Evolutionary conservation across 2,329 filamentous ascomycete genomes (phyloP).

Genomic region (Exophiala lecanii-corni): DNA sequence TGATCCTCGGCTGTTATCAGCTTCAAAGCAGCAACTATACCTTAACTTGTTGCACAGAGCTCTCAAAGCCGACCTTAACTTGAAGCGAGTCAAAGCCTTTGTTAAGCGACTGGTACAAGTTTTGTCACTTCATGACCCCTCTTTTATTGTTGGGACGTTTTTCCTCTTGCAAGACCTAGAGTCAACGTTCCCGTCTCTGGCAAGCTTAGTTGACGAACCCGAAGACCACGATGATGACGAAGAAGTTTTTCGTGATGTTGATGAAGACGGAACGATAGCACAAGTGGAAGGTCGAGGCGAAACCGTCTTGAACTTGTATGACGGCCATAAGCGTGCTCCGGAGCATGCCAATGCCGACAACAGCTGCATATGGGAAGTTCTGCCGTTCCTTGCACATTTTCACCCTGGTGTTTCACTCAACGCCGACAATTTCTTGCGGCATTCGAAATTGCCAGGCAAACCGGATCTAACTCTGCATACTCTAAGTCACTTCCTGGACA

Average conservation of each 20-base stretch:
- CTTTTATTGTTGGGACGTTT: conserved; percentile 88
- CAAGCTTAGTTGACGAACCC: conserved; percentile 71
- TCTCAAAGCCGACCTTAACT: conserved; percentile 83
- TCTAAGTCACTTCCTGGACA: conserved; percentile 91
- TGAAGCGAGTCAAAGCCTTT: conserved; percentile 90
- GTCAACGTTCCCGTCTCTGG: conserved; percentile 72
- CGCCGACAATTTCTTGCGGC: conserved; percentile 65
- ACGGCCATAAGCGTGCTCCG: conserved; percentile 86
- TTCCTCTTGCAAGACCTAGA: conserved; percentile 82
- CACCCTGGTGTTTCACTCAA: conserved; percentile 90
- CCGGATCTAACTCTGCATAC: conserved; percentile 87
- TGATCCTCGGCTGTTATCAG: conserved; percentile 79
- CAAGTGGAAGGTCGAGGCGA: conserved; percentile 26
- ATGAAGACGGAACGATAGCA: conserved; percentile 39
- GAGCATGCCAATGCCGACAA: conserved; percentile 89
- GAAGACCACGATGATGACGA: conserved; percentile 73
- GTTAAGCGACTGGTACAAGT: conserved; percentile 89
- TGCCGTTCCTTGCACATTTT: conserved; percentile 74
- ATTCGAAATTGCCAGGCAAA: conserved; percentile 72
- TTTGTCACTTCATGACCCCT: conserved; percentile 79
- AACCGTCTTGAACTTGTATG: conserved; percentile 54
- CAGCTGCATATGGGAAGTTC: conserved; percentile 87
- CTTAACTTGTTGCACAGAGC: conserved; percentile 86
- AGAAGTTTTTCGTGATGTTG: conserved; percentile 65
- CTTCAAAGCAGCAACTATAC: conserved; percentile 93